Conservation (phyloP, 768 basidiomycete species). For the Butyriboletus loyo region DNA sequence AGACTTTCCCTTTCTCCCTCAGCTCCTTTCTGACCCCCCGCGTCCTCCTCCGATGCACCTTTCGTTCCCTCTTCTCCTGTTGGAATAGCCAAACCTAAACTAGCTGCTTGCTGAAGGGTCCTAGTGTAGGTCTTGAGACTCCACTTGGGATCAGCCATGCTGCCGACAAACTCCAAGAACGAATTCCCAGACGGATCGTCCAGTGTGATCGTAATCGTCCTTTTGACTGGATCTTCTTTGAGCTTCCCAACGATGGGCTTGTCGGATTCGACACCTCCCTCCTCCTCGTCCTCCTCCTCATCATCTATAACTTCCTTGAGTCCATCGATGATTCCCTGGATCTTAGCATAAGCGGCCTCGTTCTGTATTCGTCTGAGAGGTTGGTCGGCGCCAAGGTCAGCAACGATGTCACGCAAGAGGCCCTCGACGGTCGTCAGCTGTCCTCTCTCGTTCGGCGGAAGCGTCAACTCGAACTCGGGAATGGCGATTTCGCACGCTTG, state of each 20-base stretch:
- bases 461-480: constrained; percentile 87
- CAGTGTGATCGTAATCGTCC: constrained; percentile 74
- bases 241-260: constrained; percentile 31
- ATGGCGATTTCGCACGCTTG: constrained; percentile 75
- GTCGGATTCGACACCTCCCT: constrained; percentile 23
- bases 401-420: constrained; percentile 74
- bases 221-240: constrained; percentile 53
- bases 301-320: constrained; percentile 64
- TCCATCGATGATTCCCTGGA: constrained; percentile 69
- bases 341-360: constrained; percentile 65
- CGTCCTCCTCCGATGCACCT: neutral
- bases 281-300: constrained; percentile 52
- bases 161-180: constrained; percentile 88
- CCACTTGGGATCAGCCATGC: constrained; percentile 93
- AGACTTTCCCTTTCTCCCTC: constrained; percentile 16
- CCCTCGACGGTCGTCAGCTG: constrained; percentile 98
- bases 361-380: constrained; percentile 80
- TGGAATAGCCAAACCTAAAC: constrained; percentile 63
- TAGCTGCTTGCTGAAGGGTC: constrained; percentile 75
- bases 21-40: neutral
- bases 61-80: constrained; percentile 36
- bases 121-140: constrained; percentile 78
- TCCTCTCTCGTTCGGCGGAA: constrained; percentile 77
- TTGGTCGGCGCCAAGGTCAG: constrained; percentile 80
- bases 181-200: constrained; percentile 96